Base-by-base conservation (phyloP, 352 stramenopile species). In the Phytopythium vexans region DNA sequence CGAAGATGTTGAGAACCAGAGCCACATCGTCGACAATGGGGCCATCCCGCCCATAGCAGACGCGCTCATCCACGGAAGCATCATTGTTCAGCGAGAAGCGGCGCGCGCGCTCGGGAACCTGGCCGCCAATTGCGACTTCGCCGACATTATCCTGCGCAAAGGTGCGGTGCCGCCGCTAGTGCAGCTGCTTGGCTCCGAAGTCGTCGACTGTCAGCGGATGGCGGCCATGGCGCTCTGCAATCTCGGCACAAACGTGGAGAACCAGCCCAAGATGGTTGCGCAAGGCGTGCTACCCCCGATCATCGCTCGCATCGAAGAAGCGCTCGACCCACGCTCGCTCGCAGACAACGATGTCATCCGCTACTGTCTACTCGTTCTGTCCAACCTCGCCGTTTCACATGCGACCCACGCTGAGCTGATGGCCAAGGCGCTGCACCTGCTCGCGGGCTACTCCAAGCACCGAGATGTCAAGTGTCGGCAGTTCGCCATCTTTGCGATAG, bases 391-490 rank as follows among this genome's bases (percentile, higher is more conserved):
- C 3, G 90, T 96, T 2, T 95, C 81, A 1, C 66, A 70, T 0
- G 69, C 85, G 21, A 97, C 94, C 6, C 89, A 98, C 57, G 43
- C 70, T 11, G 68, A 89, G 51, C 56, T 98, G 4, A 79, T 97
- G 62, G 68, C 70, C 14, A 72, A 82, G 40, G 77, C 82, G 27
- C 63, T 98, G 15, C 78, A 88, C n/a, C 80, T 97, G 45, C 65
- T 99, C 6, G 78, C 94, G 31, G 86, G 83, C 7, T 98, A 98
- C 61, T 83, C 86, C 14, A 97, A 97, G 54, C 93, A 98, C 54
- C 81, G 91, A 8, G 95, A 98, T 66, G 86, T 98, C 48, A 98
- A 98, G 62, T 98, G 92, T 47, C 81, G 96, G n/a, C 94, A 98
- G 64, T 95, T 98, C 64, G 89, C 95, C 21, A 84, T 98, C 44